A percentile compares a stretch with the other conserved stretches of the same genome.
Evolutionary conservation across 2,329 filamentous ascomycete genomes (phyloP).

Genomic region (Cladophialophora psammophila): DNA sequence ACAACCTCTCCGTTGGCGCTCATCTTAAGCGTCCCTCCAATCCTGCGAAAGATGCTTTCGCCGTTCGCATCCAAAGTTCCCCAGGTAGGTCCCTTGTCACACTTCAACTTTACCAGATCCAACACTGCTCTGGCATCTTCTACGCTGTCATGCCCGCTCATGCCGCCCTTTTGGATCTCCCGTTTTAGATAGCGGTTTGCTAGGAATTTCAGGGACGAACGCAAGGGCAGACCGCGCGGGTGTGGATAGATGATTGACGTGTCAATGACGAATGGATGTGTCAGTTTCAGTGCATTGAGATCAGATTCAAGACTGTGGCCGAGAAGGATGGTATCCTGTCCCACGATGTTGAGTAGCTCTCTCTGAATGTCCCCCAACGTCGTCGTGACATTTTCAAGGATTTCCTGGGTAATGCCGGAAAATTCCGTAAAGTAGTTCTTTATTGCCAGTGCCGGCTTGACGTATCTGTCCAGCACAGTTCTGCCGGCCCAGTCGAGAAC

Average conservation of each 20-base stretch:
- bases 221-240: conserved; percentile 84
- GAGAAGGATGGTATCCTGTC: conserved; percentile 54
- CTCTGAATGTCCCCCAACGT: conserved; percentile 82
- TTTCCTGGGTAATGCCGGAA: conserved; percentile 89
- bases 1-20: conserved; percentile 43
- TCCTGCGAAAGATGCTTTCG: conserved; percentile 88
- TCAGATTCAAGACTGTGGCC: conserved; percentile 59
- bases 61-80: conserved; percentile 78
- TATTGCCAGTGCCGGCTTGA: conserved; percentile 88
- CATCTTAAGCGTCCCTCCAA: conserved; percentile 64
- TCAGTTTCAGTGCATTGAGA: conserved; percentile 80
- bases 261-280: conserved; percentile 93
- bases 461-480: conserved; percentile 84
- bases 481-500: conserved; percentile 83
- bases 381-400: conserved; percentile 83
- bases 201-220: conserved; percentile 89
- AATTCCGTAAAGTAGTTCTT: conserved; percentile 89
- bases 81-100: conserved; percentile 88
- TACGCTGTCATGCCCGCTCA: conserved; percentile 83
- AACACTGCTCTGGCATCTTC: conserved; percentile 92
- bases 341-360: conserved; percentile 74
- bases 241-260: conserved; percentile 91
- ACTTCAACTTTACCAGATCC: conserved; percentile 93
- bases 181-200: conserved; percentile 83
- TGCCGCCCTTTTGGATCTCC: conserved; percentile 84